phyloP scores from a whole-genome alignment of 768 basidiomycete species.

The Auriculariales sp. region DNA sequence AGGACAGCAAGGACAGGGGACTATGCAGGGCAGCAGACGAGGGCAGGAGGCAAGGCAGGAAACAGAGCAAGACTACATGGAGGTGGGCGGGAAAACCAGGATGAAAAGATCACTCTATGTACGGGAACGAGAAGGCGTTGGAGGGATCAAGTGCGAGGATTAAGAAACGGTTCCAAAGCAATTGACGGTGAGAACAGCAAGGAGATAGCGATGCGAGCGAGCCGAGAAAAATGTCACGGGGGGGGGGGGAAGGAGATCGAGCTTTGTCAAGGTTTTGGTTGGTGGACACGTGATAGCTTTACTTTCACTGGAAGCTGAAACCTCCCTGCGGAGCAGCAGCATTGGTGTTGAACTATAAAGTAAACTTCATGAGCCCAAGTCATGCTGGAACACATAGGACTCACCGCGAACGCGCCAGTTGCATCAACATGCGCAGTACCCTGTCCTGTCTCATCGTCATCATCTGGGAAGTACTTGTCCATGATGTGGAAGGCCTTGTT shows the following conservation, averaged over 20 bases:
- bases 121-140: not conserved
- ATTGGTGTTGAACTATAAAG: constrained; percentile 62
- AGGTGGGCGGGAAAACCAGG: too few species aligned
- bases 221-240: not conserved
- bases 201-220: not conserved
- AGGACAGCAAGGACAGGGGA: not conserved
- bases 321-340: constrained; percentile 77
- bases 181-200: not conserved
- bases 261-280: not conserved
- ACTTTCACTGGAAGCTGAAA: too few species aligned
- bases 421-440: constrained; percentile 75
- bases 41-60: not conserved
- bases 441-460: constrained; percentile 81
- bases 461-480: constrained; percentile 97
- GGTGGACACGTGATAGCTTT: too few species aligned
- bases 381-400: constrained; percentile 13
- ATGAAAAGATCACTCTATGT: too few species aligned
- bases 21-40: not conserved
- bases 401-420: constrained; percentile 58
- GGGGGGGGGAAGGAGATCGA: not conserved
- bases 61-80: too few species aligned
- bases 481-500: constrained; percentile 99
- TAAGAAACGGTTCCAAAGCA: not conserved
- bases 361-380: constrained; percentile 5
- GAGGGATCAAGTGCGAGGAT: not conserved